These are phyloP conservation scores for Millerozyma miso DNA, from an alignment of 805 yeast genomes.

Conservation along the genomic window DNA sequence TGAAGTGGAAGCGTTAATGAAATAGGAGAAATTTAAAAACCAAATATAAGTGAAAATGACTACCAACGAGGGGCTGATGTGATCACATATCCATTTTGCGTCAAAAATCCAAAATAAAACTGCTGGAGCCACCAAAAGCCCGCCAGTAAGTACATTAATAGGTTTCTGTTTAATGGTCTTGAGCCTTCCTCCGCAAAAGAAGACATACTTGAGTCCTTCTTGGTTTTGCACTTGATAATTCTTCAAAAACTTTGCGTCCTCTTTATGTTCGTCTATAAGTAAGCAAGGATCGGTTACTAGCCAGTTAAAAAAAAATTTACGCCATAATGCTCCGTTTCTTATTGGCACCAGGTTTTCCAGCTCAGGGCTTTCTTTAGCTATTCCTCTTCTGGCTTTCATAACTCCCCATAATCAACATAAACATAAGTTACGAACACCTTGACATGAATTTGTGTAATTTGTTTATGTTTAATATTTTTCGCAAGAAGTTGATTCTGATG, in stretches of 20 bases:
- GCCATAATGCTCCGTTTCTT: not conserved
- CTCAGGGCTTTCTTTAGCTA: not conserved
- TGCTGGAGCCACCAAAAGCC: constrained; percentile 38
- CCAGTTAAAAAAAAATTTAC: constrained; percentile 19
- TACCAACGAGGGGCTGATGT: constrained; percentile 52
- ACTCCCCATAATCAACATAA: not conserved
- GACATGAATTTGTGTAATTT: not conserved
- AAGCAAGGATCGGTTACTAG: constrained; percentile 23
- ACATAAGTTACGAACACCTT: not conserved
- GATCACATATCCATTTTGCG: constrained; percentile 53
- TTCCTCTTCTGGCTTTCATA: not conserved
- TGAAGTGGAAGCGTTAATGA: constrained; percentile 49
- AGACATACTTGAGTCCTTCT: constrained; percentile 35
- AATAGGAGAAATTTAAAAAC: constrained; percentile 45
- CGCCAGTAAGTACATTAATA: constrained; percentile 31
- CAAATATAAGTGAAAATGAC: constrained; percentile 58
- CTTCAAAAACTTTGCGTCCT: constrained; percentile 7
- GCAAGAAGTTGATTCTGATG: not conserved
- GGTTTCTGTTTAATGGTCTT: constrained; percentile 42
- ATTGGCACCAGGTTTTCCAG: not conserved
- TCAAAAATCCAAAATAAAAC: constrained; percentile 48
- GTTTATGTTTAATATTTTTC: not conserved
- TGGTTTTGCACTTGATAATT: constrained; percentile 44
- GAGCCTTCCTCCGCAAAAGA: constrained; percentile 63
- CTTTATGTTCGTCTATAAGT: not conserved